Conservation (phyloP, 2,329 filamentous ascomycete species). For the Ceratocystis ficicola region DNA sequence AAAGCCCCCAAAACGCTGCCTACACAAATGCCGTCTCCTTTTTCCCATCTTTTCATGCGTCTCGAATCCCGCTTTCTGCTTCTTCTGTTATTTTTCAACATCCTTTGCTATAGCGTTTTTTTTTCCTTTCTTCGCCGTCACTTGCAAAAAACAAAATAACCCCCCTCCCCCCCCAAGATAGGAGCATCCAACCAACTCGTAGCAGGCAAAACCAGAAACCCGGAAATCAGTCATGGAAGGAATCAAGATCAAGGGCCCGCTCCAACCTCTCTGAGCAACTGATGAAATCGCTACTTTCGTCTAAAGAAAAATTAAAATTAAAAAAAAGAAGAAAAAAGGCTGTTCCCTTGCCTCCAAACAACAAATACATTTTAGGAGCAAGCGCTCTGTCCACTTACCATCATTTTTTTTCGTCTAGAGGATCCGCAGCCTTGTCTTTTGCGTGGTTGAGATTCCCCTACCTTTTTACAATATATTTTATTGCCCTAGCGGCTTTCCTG, state of each 20-base stretch:
- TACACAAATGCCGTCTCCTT: not conserved
- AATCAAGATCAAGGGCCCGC: no score
- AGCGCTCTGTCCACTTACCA: not conserved
- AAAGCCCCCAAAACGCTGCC: not conserved
- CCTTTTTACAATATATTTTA: slow-evolving; percentile 4
- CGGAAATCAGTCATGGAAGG: no score
- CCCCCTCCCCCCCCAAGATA: no score
- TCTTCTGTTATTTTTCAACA: not conserved
- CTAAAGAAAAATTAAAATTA: not conserved
- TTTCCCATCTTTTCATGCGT: not conserved
- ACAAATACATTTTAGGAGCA: not conserved
- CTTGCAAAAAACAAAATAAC: not conserved
- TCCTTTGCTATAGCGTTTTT: not conserved
- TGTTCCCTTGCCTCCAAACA: not conserved
- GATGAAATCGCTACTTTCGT: no score
- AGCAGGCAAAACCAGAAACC: no score
- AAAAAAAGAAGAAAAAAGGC: slow-evolving; percentile 3
- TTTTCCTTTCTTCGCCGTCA: not conserved
- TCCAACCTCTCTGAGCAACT: no score
- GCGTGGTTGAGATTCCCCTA: not conserved
- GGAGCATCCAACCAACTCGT: no score
- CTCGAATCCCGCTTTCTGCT: not conserved
- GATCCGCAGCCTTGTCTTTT: not conserved
- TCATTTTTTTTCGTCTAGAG: slow-evolving; percentile 2
- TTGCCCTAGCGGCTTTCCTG: not conserved